Conservation (phyloP, 257 asterid genomes). For the Verbascum thapsus region DNA sequence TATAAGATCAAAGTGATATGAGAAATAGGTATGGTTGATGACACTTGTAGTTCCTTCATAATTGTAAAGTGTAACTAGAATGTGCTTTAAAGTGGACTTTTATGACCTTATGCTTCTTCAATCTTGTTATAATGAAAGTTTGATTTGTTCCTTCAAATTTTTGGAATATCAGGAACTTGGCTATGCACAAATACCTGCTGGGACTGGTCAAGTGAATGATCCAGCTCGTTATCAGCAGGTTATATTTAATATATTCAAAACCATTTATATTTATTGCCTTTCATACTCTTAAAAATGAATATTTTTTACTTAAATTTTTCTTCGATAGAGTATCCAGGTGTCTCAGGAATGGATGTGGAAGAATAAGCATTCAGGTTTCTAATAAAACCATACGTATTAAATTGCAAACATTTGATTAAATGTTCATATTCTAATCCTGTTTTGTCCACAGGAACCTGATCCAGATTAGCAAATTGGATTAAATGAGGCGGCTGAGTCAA, state of each 20-base stretch:
- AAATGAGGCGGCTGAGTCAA: neutral
- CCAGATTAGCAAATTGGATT: neutral
- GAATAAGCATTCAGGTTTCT: slow-evolving; percentile 44
- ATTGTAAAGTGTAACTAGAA: neutral
- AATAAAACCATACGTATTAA: too few relatives aligned
- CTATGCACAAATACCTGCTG: slow-evolving; percentile 47
- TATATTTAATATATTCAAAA: slow-evolving; percentile 18
- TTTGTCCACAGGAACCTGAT: slow-evolving; percentile 38
- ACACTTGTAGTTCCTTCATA: neutral
- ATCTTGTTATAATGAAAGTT: slow-evolving; percentile 6
- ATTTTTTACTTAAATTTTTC: neutral
- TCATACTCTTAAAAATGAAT: neutral
- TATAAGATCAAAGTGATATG: slow-evolving; percentile 12
- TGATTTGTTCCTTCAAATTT: slow-evolving; percentile 17
- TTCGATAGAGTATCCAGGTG: slow-evolving; percentile 49
- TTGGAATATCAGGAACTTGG: slow-evolving; percentile 51
- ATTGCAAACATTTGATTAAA: neutral
- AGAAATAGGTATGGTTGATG: neutral
- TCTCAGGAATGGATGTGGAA: slow-evolving; percentile 77
- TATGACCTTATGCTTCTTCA: neutral
- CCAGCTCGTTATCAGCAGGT: slow-evolving; percentile 70
- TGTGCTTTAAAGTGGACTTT: neutral
- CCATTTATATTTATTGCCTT: slow-evolving; percentile 4
- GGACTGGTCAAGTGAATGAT: slow-evolving; percentile 48
- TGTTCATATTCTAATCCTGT: neutral